A percentile compares a stretch with the other conserved stretches of the same genome.
phyloP scores from a whole-genome alignment of 768 basidiomycete species.

The Leccinum subgranulosum region DNA sequence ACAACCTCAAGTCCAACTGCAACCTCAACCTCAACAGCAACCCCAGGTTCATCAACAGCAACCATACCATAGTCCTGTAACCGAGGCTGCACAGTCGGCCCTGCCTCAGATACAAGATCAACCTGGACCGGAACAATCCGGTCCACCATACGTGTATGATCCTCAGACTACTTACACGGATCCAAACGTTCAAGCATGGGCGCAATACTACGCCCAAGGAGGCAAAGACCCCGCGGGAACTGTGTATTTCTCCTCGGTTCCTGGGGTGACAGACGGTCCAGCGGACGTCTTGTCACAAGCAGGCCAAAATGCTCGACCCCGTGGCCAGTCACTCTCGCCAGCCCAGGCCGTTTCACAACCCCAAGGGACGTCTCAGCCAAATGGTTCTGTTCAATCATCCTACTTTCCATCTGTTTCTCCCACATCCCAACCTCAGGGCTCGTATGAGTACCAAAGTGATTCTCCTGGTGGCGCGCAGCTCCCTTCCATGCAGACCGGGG shows the following conservation, averaged over 20 bases:
- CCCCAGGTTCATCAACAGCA: conserved; percentile 31
- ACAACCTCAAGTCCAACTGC: conserved; percentile 39
- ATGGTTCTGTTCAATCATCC: conserved; percentile 6
- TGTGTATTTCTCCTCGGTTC: conserved; percentile 78
- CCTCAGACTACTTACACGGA: conserved; percentile 69
- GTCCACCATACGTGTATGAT: conserved; percentile 56
- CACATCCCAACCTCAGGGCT: conserved; percentile 15
- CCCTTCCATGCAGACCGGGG: conserved; percentile 3
- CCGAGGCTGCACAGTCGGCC: conserved; percentile 5
- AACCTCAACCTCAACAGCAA: conserved; percentile 27
- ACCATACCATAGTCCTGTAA: conserved; percentile 9
- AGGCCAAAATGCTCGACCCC: conserved; percentile 12
- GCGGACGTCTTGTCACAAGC: conserved; percentile 9
- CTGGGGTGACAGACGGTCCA: conserved; percentile 58
- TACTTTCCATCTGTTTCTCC: conserved; percentile 10
- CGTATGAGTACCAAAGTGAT: conserved; percentile 22
- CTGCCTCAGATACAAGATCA: conserved; percentile 16
- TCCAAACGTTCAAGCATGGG: conserved; percentile 84
- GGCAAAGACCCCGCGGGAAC: conserved; percentile 70
- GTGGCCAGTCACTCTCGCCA: conserved; percentile 14
- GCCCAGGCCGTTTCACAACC: conserved; percentile 15
- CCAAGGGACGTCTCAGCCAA: conserved; percentile 16
- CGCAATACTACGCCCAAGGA: conserved; percentile 79
- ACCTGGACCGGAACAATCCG: conserved; percentile 24
- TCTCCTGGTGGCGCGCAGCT: conserved; percentile 1